Percentiles rank a stretch among this genome's conserved stretches.
Evolutionary conservation across 78 protist genomes (phyloP).

Genomic region (Tieghemostelium lacteum): DNA sequence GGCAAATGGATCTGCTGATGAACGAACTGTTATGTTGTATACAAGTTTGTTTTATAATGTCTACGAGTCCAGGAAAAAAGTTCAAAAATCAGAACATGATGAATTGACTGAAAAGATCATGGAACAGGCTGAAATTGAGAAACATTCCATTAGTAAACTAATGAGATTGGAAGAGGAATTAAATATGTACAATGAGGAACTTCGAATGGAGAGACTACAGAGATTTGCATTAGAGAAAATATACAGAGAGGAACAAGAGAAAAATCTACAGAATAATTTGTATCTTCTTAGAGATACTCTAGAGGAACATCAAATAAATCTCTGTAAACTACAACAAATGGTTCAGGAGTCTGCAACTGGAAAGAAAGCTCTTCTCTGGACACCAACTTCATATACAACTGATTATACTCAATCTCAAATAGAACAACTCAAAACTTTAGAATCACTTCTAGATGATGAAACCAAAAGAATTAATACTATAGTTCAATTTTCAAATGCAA

Average conservation of each 20-base stretch:
- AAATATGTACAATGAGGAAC: constrained; percentile 62
- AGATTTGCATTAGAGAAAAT: constrained; percentile 25
- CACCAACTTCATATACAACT: constrained; percentile 24
- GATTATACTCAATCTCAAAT: constrained; percentile 5
- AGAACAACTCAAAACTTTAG: constrained; percentile 44
- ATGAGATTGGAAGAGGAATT: constrained; percentile 18
- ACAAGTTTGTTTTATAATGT: constrained; percentile 80
- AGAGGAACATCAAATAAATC: constrained; percentile 49
- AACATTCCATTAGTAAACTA: neutral
- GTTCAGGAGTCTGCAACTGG: constrained; percentile 62
- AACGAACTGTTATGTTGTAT: constrained; percentile 78
- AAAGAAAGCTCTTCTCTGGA: constrained; percentile 32
- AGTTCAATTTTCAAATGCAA: constrained; percentile 44
- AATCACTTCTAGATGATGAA: constrained; percentile 45
- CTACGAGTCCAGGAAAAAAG: constrained; percentile 23
- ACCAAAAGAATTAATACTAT: constrained; percentile 40
- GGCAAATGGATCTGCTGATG: constrained; percentile 74
- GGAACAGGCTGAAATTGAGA: constrained; percentile 24
- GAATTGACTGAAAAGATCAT: constrained; percentile 2
- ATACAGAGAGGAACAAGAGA: constrained; percentile 18
- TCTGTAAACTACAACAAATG: constrained; percentile 46
- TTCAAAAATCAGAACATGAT: constrained; percentile 9
- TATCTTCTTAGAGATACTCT: constrained; percentile 8
- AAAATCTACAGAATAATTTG: neutral
- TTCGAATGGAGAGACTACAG: constrained; percentile 2